Percentiles rank a stretch among this genome's conserved stretches.
Evolutionary conservation across 805 yeast species (phyloP).

Genomic region (Ogataea degrootiae): DNA sequence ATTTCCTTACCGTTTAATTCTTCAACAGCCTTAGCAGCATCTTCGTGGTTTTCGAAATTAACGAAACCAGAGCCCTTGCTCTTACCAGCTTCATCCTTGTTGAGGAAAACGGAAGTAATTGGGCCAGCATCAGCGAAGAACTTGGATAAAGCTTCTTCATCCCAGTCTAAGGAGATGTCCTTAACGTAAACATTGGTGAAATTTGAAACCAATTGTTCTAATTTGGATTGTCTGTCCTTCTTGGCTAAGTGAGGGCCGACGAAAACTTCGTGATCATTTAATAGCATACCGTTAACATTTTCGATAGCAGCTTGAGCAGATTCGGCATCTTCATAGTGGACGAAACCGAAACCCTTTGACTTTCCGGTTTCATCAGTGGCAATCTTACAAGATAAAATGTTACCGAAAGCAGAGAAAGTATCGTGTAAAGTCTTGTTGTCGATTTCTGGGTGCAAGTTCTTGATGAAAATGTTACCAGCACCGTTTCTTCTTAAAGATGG

Average conservation of each 20-base stretch:
- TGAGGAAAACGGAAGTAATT: conserved; percentile 78
- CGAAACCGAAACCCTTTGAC: conserved; percentile 96
- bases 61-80: conserved; percentile 95
- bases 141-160: conserved; percentile 66
- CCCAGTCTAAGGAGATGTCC: conserved; percentile 71
- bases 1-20: conserved; percentile 83
- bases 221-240: conserved; percentile 91
- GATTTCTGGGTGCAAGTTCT: conserved; percentile 96
- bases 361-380: conserved; percentile 89
- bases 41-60: conserved; percentile 82
- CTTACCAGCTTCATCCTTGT: conserved; percentile 80
- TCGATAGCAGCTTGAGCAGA: conserved; percentile 93
- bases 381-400: conserved; percentile 92
- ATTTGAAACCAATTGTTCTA: conserved; percentile 84
- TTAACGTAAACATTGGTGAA: conserved; percentile 95
- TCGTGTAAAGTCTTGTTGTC: conserved; percentile 99
- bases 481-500: conserved; percentile 93
- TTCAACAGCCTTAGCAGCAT: conserved; percentile 88
- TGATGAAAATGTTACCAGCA: conserved; percentile 94
- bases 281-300: conserved; percentile 96
- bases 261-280: conserved; percentile 92
- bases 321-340: conserved; percentile 90
- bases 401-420: conserved; percentile 95
- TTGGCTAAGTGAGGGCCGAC: conserved; percentile 92
- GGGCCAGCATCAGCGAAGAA: conserved; percentile 71